Conservation (phyloP, 1,139 yeast genomes). For the Pichia terricola region DNA sequence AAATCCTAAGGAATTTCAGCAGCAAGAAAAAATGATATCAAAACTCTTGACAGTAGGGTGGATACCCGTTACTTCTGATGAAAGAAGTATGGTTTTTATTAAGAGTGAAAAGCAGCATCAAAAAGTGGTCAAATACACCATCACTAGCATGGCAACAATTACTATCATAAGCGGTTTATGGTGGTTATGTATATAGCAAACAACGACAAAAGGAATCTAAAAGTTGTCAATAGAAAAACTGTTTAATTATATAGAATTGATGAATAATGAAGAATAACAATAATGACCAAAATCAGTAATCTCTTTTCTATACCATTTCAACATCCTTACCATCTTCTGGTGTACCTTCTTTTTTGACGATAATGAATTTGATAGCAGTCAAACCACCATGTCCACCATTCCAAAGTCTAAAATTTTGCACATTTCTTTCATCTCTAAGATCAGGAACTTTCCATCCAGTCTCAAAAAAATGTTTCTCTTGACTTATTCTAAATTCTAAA, state of each 20-base stretch:
- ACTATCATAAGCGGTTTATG: no score
- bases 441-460: slow-evolving; percentile 74
- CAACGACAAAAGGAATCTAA: no score
- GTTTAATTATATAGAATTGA: no score
- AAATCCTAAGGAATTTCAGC: neutral
- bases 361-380: slow-evolving; percentile 43
- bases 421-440: slow-evolving; percentile 50
- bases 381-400: slow-evolving; percentile 78
- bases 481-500: slow-evolving; percentile 51
- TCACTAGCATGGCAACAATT: no score
- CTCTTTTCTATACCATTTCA: neutral
- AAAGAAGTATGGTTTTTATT: neutral
- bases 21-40: neutral
- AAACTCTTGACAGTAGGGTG: slow-evolving; percentile 3
- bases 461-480: slow-evolving; percentile 50
- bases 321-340: slow-evolving; percentile 15
- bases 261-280: no score
- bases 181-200: no score
- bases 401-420: slow-evolving; percentile 57
- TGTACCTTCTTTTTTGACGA: slow-evolving; percentile 26
- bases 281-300: no score
- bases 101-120: no score
- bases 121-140: no score
- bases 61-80: slow-evolving; percentile 6
- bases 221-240: no score